Base-by-base conservation (phyloP, 2,329 filamentous ascomycete species). In the Botrytis pseudocinerea region DNA sequence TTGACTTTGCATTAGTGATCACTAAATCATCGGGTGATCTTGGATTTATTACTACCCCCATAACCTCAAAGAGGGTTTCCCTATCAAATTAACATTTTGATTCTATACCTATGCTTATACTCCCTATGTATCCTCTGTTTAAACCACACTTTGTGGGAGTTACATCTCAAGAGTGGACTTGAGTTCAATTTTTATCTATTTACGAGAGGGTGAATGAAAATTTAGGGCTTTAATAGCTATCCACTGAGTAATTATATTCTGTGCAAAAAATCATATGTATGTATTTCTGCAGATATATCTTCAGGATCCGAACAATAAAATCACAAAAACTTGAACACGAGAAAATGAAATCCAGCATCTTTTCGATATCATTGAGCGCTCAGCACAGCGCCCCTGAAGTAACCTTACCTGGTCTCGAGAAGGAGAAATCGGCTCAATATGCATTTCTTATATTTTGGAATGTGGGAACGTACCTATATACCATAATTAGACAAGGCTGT, bases 401-500 rank as follows among this genome's bases (percentile, higher is more conserved):
- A 25, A 51, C 46, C 14, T 51, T 22, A 5, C 22, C 22, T 25
- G 12, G 4, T 25, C 46, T 51, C 22, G 22, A 51, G 9, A 25
- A 25, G 4, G 20, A 25, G 25, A n/a, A 1, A 12, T 48, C 46
- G 1, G 1, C 9, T 48, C 10, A 0, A 25, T 5, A 0, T 48
- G 0, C 12, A 12, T 25, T n/a, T n/a, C 0, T n/a, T 22, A 14
- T n/a, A 10, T 1, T n/a, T 51, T 0, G 9, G 0, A n/a, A 51
- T 51, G 4, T 1, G 9, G 10, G 10, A 2, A 10, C 1, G 22
- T 51, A 1, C 32, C 32, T 14, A 14, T 3, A n/a, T n/a, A n/a
- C n/a, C n/a, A n/a, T n/a, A n/a, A n/a, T n/a, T n/a, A n/a, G n/a
- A n/a, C n/a, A n/a, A n/a, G n/a, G n/a, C n/a, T n/a, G n/a, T n/a